Evolutionary conservation across 2,329 filamentous ascomycete species (phyloP).

Genomic region (Aspergillus udagawae): DNA sequence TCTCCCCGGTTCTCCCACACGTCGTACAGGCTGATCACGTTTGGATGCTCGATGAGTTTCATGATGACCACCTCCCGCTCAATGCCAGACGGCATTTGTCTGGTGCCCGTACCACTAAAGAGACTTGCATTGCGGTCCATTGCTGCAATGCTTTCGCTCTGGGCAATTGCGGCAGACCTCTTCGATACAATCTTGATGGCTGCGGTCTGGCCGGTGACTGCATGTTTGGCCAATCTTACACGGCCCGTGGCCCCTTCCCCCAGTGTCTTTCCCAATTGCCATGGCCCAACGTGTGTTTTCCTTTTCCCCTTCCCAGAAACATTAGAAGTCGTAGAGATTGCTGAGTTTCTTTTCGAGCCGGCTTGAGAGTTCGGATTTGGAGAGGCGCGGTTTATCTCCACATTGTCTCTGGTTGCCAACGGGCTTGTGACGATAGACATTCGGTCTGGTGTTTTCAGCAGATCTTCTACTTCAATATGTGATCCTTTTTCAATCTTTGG

Average conservation of each 20-base stretch:
- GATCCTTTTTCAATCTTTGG: slow-evolving; percentile 13
- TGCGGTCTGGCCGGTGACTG: slow-evolving; percentile 70
- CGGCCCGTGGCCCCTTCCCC: slow-evolving; percentile 86
- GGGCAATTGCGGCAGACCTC: slow-evolving; percentile 70
- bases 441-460: slow-evolving; percentile 20
- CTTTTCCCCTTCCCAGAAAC: slow-evolving; percentile 52
- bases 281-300: slow-evolving; percentile 82
- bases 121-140: slow-evolving; percentile 67
- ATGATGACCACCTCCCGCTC: slow-evolving; percentile 96
- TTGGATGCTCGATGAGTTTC: slow-evolving; percentile 91
- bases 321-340: slow-evolving; percentile 54
- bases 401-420: slow-evolving; percentile 20
- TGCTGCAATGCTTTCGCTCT: slow-evolving; percentile 79
- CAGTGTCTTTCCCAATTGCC: slow-evolving; percentile 84
- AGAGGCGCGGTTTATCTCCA: slow-evolving; percentile 52
- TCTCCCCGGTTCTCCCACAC: slow-evolving; percentile 97
- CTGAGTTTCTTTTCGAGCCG: slow-evolving; percentile 49
- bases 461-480: slow-evolving; percentile 10
- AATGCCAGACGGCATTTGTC: slow-evolving; percentile 78
- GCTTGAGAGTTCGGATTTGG: slow-evolving; percentile 46
- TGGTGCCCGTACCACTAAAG: slow-evolving; percentile 56
- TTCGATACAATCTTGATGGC: slow-evolving; percentile 96
- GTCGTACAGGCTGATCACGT: slow-evolving; percentile 91
- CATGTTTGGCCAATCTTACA: slow-evolving; percentile 80
- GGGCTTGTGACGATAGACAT: slow-evolving; percentile 27